Conservation (phyloP, 2,329 filamentous ascomycete species). For the Juglanconis juglandina region DNA sequence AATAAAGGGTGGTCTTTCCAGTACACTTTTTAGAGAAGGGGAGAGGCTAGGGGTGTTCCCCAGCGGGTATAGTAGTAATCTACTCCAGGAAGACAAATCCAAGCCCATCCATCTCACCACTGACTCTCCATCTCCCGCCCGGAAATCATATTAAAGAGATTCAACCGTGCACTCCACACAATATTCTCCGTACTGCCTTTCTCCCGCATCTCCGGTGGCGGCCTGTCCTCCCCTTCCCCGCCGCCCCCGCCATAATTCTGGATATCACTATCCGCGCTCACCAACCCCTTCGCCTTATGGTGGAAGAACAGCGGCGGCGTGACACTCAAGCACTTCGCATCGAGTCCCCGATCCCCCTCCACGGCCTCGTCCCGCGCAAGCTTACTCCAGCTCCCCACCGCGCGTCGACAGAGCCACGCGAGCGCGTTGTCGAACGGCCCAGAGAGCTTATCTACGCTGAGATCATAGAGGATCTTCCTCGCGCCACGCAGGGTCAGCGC, state of each 20-base stretch:
- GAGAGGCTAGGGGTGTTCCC: too few species aligned
- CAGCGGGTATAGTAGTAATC: too few species aligned
- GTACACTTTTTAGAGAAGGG: too few species aligned
- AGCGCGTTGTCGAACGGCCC: constrained; percentile 32
- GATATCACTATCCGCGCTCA: constrained; percentile 30
- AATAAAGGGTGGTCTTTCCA: too few species aligned
- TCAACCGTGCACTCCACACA: constrained; percentile 32
- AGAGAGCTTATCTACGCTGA: constrained; percentile 28
- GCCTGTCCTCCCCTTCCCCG: not conserved
- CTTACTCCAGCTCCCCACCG: constrained; percentile 22
- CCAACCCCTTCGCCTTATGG: constrained; percentile 26
- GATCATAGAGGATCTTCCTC: constrained; percentile 26
- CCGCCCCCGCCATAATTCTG: constrained; percentile 21
- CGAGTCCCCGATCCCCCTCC: constrained; percentile 25
- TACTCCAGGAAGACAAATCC: too few species aligned
- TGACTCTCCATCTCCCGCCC: constrained; percentile 27
- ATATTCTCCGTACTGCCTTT: constrained; percentile 33
- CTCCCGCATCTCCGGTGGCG: constrained; percentile 21
- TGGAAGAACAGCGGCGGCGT: constrained; percentile 32
- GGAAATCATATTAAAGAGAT: constrained; percentile 30
- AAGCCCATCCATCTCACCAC: constrained; percentile 9
- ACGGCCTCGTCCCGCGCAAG: constrained; percentile 4
- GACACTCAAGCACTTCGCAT: constrained; percentile 31
- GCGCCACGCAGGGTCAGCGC: constrained; percentile 25
- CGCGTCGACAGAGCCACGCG: constrained; percentile 28